These are phyloP conservation scores for Helotiales sp. DNA, from an alignment of 2,329 filamentous ascomycete species.

Conservation along the genomic window DNA sequence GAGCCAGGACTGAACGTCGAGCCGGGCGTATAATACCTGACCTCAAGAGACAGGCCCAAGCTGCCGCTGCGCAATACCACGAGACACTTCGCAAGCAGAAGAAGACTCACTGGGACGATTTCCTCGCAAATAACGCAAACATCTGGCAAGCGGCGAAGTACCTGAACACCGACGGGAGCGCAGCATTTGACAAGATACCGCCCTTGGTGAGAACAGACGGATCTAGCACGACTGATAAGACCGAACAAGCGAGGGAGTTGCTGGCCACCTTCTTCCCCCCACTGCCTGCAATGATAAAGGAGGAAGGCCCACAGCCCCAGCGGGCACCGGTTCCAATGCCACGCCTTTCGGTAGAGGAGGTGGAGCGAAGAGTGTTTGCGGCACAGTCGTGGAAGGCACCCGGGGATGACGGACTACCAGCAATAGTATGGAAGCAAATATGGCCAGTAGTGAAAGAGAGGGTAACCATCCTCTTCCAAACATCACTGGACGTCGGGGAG, in stretches of 20 bases:
- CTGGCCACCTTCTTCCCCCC: neutral
- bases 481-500: too few relatives aligned
- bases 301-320: neutral
- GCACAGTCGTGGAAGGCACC: neutral
- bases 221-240: neutral
- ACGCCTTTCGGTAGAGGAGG: neutral
- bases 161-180: neutral
- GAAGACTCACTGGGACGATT: neutral
- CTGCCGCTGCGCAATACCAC: too few relatives aligned
- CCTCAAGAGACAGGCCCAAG: too few relatives aligned
- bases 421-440: neutral
- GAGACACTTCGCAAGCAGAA: too few relatives aligned
- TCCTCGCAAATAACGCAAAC: neutral
- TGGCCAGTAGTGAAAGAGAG: too few relatives aligned
- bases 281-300: neutral
- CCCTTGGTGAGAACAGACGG: neutral
- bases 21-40: too few relatives aligned
- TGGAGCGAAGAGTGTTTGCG: neutral
- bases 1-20: too few relatives aligned
- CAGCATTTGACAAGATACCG: neutral
- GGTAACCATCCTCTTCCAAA: too few relatives aligned
- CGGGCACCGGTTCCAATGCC: neutral
- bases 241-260: neutral
- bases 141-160: neutral
- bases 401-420: neutral